These are phyloP conservation scores for Taiozyma sp. DNA, from an alignment of 1,139 yeast genomes.

Conservation along the genomic window DNA sequence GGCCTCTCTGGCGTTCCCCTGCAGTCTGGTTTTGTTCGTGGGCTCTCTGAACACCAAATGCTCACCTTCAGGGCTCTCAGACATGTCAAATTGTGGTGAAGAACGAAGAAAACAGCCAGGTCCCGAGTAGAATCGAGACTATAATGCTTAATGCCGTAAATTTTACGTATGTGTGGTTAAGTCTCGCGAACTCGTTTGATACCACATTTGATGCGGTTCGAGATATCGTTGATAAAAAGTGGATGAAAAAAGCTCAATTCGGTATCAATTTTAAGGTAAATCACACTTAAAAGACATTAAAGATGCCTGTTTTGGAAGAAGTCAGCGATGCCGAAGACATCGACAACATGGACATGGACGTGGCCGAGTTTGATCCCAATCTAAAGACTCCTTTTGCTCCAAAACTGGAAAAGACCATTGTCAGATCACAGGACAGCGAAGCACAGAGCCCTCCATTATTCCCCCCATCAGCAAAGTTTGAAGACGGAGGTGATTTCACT, in stretches of 20 bases:
- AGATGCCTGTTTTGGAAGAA: slow-evolving; percentile 78
- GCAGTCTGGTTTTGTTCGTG: neutral
- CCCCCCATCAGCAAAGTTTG: slow-evolving; percentile 25
- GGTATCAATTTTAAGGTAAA: neutral
- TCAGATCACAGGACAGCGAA: slow-evolving; percentile 57
- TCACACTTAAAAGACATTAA: slow-evolving; percentile 7
- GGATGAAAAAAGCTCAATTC: neutral
- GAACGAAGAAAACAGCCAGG: neutral
- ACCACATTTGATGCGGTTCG: too few species aligned
- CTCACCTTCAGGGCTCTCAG: neutral
- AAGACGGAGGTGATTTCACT: slow-evolving; percentile 15
- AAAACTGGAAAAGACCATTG: slow-evolving; percentile 51
- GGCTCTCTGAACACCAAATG: neutral
- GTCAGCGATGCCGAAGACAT: slow-evolving; percentile 79
- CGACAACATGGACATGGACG: slow-evolving; percentile 89
- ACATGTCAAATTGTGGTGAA: neutral
- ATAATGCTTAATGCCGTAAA: too few species aligned
- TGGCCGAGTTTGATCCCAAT: slow-evolving; percentile 83
- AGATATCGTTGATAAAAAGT: neutral
- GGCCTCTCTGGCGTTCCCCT: neutral
- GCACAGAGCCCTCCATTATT: slow-evolving; percentile 8
- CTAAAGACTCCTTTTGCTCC: slow-evolving; percentile 70
- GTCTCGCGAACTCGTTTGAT: neutral
- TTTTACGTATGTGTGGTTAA: too few species aligned
- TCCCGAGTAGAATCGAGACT: neutral